Evolutionary conservation across 768 basidiomycete species (phyloP).

Genomic region (Suillus placidus): DNA sequence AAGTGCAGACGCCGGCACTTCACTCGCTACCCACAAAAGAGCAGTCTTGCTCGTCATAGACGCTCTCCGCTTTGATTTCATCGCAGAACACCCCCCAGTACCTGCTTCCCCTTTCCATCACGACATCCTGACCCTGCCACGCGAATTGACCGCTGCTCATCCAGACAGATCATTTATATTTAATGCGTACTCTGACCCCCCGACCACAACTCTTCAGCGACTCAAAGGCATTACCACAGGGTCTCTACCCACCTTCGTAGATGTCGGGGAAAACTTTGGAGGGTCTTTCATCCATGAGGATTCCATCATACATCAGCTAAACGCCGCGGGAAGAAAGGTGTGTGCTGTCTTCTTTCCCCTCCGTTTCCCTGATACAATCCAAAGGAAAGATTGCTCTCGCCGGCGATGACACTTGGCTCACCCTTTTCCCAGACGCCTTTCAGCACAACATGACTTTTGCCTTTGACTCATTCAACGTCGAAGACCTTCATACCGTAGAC

Average conservation of each 20-base stretch:
- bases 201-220: constrained; percentile 92
- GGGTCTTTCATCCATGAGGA: constrained; percentile 87
- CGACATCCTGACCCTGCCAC: constrained; percentile 78
- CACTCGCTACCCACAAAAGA: constrained; percentile 67
- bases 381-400: constrained; percentile 75
- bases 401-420: constrained; percentile 98
- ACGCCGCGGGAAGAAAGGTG: constrained; percentile 61
- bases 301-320: constrained; percentile 78
- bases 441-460: constrained; percentile 74
- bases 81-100: constrained; percentile 63
- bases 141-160: constrained; percentile 59
- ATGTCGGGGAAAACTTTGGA: constrained; percentile 92
- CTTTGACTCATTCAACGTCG: constrained; percentile 97
- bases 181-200: constrained; percentile 91
- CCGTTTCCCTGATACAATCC: constrained; percentile 13
- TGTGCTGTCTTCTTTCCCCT: constrained; percentile 18
- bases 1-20: constrained; percentile 37
- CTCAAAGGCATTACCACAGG: constrained; percentile 96
- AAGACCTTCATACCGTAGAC: constrained; percentile 96
- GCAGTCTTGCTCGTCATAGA: constrained; percentile 90
- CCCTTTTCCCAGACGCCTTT: constrained; percentile 81
- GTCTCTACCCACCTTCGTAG: constrained; percentile 93
- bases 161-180: constrained; percentile 84
- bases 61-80: constrained; percentile 91
- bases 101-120: constrained; percentile 75